phyloP scores from a whole-genome alignment of 1,139 yeast species.

The Groenewaldozyma auringiensis region DNA sequence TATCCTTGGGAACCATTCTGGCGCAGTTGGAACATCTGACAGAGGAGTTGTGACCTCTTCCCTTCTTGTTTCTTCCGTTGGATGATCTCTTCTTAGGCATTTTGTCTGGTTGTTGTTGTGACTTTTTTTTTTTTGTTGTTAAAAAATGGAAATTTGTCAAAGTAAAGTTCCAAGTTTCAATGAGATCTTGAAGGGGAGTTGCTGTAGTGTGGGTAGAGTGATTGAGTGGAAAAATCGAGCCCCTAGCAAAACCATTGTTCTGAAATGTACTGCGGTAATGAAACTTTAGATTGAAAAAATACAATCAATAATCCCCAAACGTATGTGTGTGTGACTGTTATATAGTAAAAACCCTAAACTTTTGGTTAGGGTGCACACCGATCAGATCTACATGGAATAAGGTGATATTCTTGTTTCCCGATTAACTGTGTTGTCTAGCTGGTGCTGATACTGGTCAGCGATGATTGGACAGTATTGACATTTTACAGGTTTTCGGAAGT shows the following conservation, averaged over 20 bases:
- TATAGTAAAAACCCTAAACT: too few species aligned
- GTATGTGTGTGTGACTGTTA: too few species aligned
- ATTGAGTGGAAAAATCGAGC: neutral
- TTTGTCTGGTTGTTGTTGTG: conserved; percentile 31
- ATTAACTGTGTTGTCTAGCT: too few species aligned
- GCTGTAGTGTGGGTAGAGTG: conserved; percentile 1
- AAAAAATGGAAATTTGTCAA: conserved; percentile 4
- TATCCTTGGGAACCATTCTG: conserved; percentile 99
- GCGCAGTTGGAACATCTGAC: conserved; percentile 99
- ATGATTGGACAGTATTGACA: neutral
- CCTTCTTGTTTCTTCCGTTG: conserved; percentile 99
- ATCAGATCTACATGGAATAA: too few species aligned
- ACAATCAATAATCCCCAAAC: too few species aligned
- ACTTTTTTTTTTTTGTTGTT: too few species aligned
- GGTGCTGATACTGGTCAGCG: neutral
- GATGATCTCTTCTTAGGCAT: conserved; percentile 99
- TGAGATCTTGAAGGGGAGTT: conserved; percentile 4
- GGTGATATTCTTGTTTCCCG: conserved; percentile 1
- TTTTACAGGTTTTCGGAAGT: too few species aligned
- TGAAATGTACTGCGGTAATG: too few species aligned
- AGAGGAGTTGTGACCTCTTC: conserved; percentile 99
- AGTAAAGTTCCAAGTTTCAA: too few species aligned
- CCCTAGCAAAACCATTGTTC: too few species aligned
- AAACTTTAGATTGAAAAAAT: too few species aligned
- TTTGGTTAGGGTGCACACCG: too few species aligned